These are phyloP conservation scores for Acanthamoeba sp. DNA, from an alignment of 208 protist species.

Conservation along the genomic window DNA sequence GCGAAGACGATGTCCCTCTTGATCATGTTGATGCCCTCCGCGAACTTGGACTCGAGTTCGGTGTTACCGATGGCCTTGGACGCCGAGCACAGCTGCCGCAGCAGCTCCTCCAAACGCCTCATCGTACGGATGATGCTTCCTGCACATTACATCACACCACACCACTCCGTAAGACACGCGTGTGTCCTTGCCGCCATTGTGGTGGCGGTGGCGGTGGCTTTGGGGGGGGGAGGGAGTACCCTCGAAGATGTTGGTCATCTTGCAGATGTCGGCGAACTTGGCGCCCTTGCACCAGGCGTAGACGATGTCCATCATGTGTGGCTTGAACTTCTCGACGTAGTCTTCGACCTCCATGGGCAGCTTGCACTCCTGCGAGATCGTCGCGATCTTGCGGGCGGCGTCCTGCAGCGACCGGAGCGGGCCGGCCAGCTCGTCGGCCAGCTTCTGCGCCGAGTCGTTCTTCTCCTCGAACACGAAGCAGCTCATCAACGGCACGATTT, in stretches of 20 bases:
- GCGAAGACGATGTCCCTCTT: slow-evolving; percentile 99
- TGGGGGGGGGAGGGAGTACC: slow-evolving; percentile 71
- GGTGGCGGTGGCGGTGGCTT: neutral
- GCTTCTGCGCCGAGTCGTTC: slow-evolving; percentile 87
- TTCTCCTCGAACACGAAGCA: slow-evolving; percentile 97
- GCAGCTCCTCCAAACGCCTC: slow-evolving; percentile 98
- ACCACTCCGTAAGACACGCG: neutral
- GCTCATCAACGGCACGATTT: slow-evolving; percentile 96
- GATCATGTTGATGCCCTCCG: slow-evolving; percentile 96
- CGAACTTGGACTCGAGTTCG: slow-evolving; percentile 98
- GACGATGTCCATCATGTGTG: slow-evolving; percentile 97
- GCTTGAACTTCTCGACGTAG: slow-evolving; percentile 95
- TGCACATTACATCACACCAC: neutral
- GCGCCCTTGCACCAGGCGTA: slow-evolving; percentile 96
- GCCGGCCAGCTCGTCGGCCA: slow-evolving; percentile 79
- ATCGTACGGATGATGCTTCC: slow-evolving; percentile 98
- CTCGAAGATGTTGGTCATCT: slow-evolving; percentile 98
- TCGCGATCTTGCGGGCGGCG: slow-evolving; percentile 91
- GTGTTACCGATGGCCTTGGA: slow-evolving; percentile 99
- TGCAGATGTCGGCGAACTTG: slow-evolving; percentile 98
- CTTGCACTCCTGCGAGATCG: slow-evolving; percentile 95
- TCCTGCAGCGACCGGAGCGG: slow-evolving; percentile 88
- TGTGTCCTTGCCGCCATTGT: slow-evolving; percentile 28
- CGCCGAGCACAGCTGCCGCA: slow-evolving; percentile 97
- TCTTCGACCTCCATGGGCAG: slow-evolving; percentile 93